Evolutionary conservation across 495 filamentous ascomycete genomes (phyloP), one percentile per base, ranked within the genome.

Genomic region (Letharia lupina): DNA sequence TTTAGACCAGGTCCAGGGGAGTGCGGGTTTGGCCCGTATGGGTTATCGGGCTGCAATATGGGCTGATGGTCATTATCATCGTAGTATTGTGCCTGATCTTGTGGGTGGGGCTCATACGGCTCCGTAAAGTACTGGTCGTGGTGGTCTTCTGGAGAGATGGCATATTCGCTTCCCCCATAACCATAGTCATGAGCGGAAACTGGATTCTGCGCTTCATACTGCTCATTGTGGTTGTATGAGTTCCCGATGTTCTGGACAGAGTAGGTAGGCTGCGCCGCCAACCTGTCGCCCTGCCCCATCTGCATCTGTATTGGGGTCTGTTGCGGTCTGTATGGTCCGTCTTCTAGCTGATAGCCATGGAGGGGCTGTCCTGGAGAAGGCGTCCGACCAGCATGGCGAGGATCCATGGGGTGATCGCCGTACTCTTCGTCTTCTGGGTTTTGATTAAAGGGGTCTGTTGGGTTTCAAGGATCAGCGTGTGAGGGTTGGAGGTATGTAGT

Each of bases 41-140:
- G 74, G 45, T 81, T 81, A 5, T 79, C 80, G 0, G 77, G 72
- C 48, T 82, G 78, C 39, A 91, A 74, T 65, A 91, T 90, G 6
- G 88, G 88, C 62, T 77, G 73, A 52, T 79, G 73, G 68, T 88
- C 88, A 35, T 77, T 75, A 37, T 89, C 86, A 28, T 82, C 80
- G 45, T 82, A 85, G 42, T 79, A 78, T 37, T 69, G 70, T n/a
- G 75, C 72, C 7, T 80, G 77, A 23, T 80, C 77, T 39, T 76
- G 75, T 84, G 79, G 75, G 16, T 84, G 81, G 6, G 90, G 89
- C 66, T 91, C 80, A 75, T 96, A 94, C 7, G 90, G 89, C 71
- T 86, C 87, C 62, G 86, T 88, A 72, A 89, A 94, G 77, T 96
- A 95, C 54, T 87, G 83, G 75, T 96, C 90, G 70, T 93, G 90